Conservation (phyloP, 495 filamentous ascomycete species). For the Symbiotaphrina buchneri region DNA sequence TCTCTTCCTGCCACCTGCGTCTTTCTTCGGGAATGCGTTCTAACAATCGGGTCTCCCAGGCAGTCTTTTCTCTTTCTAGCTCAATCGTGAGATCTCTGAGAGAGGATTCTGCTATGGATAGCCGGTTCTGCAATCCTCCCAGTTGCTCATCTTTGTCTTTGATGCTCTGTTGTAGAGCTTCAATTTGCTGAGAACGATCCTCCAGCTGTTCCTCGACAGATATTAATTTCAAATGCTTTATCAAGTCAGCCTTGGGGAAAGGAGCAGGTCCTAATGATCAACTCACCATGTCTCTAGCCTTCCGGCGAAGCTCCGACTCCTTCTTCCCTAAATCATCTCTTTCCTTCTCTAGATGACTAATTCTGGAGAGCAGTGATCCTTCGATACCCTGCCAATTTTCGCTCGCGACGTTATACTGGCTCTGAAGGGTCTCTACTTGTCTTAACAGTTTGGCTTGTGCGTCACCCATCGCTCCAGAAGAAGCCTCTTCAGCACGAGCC, state of each 20-base stretch:
- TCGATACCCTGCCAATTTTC: conserved; percentile 98
- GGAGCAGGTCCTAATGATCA: neutral
- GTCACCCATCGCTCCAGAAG: conserved; percentile 59
- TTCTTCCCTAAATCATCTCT: conserved; percentile 64
- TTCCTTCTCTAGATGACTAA: conserved; percentile 65
- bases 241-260: conserved; percentile 7
- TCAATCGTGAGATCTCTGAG: conserved; percentile 32
- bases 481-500: conserved; percentile 70
- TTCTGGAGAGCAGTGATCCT: conserved; percentile 48
- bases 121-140: too few relatives aligned
- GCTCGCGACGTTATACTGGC: conserved; percentile 80
- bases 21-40: conserved; percentile 51
- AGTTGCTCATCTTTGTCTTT: conserved; percentile 40
- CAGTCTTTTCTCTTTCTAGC: conserved; percentile 47
- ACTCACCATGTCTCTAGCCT: conserved; percentile 66
- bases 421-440: conserved; percentile 89
- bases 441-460: conserved; percentile 76
- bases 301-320: conserved; percentile 67
- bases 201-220: conserved; percentile 70
- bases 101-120: conserved; percentile 38
- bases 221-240: conserved; percentile 49
- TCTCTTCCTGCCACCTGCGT: conserved; percentile 46
- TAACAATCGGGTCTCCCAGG: conserved; percentile 33
- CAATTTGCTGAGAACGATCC: conserved; percentile 34
- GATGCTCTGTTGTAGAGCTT: conserved; percentile 36